Base-by-base conservation (phyloP, 768 basidiomycete genomes). In the Fomitopsis serialis region DNA sequence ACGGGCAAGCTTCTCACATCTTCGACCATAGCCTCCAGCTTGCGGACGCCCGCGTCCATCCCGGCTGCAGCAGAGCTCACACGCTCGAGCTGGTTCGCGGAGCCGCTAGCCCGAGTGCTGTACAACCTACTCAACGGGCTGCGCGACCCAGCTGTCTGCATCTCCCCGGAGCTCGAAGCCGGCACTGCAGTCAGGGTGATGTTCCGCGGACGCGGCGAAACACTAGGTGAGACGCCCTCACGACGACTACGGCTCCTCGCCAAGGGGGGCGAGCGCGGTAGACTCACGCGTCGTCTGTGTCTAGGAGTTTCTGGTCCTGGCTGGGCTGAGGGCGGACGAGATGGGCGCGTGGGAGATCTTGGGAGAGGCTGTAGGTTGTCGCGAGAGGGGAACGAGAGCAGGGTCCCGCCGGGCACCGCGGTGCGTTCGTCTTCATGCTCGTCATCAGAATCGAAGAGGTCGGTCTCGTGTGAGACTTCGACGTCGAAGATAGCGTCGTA, bases 401-500 rank as follows among this genome's bases (percentile, higher is more conserved):
- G 45, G 32, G 21, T 44, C 27, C 21, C 15, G 47, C 35, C 32
- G 46, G 46, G 36, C 34, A 36, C 22, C 35, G 15, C 6, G 37
- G 15, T 27, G 23, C 9, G 44, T 9, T 27, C 44, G 23, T 23
- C 11, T 22, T 22, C 11, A 4, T 11, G 29, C 11, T 50, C 48
- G 36, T 36, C 72, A 35, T 80, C 81, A 6, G 67, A 72, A 12
- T 77, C 70, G 58, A 86, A 83, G 24, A 82, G 69, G 37, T 75
- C 78, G 19, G 71, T 68, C 9, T 81, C 68, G 25, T 67, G 65
- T 3, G 68, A 64, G 21, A 78, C 63, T 24, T 89, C 84, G 1
- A 87, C 78, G 51, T 88, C 85, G 60, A 93, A 91, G 42, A 92
- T 87, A 1, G 87, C 87, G 48, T 87, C 87, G 60, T 85, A 86